Evolutionary conservation across 768 basidiomycete species (phyloP).

Genomic region (Dioszegia hungarica): DNA sequence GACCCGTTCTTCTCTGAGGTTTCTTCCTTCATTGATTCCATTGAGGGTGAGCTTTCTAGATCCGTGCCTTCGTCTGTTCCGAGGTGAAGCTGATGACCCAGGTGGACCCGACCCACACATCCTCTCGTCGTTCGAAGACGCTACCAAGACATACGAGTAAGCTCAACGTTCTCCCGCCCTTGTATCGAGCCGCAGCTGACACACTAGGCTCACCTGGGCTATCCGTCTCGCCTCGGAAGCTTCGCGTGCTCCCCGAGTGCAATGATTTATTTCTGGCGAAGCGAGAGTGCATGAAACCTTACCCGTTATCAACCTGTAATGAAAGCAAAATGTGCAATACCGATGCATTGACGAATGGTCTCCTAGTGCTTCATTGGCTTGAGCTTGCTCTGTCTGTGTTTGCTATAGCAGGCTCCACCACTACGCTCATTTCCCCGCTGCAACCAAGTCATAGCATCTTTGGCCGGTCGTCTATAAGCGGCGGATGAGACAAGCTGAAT

Average conservation of each 20-base stretch:
- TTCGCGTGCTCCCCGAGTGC: conserved; percentile 19
- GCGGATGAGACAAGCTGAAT: too few species aligned
- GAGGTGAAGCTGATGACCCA: background rate
- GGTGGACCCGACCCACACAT: conserved; percentile 71
- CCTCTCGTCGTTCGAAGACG: conserved; percentile 78
- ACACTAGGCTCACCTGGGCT: conserved; percentile 63
- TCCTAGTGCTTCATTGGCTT: background rate
- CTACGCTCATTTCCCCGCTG: background rate
- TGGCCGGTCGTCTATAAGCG: too few species aligned
- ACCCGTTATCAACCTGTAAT: too few species aligned
- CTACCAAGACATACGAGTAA: conserved; percentile 74
- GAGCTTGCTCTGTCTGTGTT: background rate
- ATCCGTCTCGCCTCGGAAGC: conserved; percentile 58
- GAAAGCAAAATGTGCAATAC: conserved; percentile 5
- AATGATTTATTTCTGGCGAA: too few species aligned
- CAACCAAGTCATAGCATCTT: too few species aligned
- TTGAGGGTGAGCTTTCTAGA: conserved; percentile 57
- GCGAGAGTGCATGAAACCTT: too few species aligned
- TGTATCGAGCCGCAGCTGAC: too few species aligned
- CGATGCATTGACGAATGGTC: conserved; percentile 11
- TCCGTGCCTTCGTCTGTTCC: background rate
- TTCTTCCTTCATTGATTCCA: conserved; percentile 80
- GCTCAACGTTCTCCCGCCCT: background rate
- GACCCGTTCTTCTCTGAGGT: conserved; percentile 70
- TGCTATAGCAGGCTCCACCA: too few species aligned